Percentiles rank a stretch among this genome's conserved stretches.
Conservation (phyloP, 306 rosid species). For the Phaseolus lunatus region DNA sequence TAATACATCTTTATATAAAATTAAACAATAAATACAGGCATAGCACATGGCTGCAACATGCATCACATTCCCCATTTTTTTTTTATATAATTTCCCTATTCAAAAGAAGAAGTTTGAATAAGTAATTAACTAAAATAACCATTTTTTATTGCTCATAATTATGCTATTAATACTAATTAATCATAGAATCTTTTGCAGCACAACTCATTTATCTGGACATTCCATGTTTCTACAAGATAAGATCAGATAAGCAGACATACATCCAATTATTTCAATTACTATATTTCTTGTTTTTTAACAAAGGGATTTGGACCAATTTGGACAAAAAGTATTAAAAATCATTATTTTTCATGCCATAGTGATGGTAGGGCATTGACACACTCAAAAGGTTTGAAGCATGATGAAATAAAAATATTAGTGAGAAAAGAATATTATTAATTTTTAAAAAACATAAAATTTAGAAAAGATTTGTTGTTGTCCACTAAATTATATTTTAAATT, state of each 20-base stretch:
- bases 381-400: background rate
- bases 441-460: no score
- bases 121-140: background rate
- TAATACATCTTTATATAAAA: background rate
- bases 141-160: constrained; percentile 1
- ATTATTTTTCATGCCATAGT: background rate
- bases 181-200: background rate
- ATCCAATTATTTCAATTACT: constrained; percentile 1
- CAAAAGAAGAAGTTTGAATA: background rate
- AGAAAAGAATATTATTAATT: no score
- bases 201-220: constrained; percentile 41
- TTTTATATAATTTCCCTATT: background rate
- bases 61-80: constrained; percentile 16
- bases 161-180: background rate
- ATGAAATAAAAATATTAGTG: background rate
- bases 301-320: constrained; percentile 15
- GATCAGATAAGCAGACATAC: background rate
- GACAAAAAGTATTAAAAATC: background rate
- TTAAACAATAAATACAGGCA: background rate
- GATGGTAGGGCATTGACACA: background rate
- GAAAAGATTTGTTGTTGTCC: no score
- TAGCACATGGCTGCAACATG: constrained; percentile 37
- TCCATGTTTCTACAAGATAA: constrained; percentile 35
- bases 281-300: background rate
- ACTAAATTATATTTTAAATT: no score